phyloP scores from a whole-genome alignment of 306 rosid genomes.

The Vicia faba region DNA sequence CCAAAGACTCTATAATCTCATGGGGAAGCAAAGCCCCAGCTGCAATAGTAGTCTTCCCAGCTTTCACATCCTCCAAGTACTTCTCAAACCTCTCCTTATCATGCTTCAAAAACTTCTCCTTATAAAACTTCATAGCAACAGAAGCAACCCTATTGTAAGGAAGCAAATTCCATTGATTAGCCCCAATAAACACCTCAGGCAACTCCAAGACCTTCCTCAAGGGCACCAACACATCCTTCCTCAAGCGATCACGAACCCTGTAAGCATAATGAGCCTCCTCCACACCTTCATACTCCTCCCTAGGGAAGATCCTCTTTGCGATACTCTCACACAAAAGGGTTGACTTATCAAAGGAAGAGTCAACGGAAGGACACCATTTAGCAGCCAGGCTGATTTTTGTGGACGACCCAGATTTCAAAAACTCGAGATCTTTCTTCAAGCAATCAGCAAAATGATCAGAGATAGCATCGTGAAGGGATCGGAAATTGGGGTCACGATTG shows the following conservation, averaged over 20 bases:
- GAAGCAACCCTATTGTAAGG: conserved; percentile 69
- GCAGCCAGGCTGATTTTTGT: conserved; percentile 62
- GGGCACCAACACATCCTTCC: conserved; percentile 68
- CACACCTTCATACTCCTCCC: conserved; percentile 56
- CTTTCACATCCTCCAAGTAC: conserved; percentile 51
- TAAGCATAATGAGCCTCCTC: conserved; percentile 76
- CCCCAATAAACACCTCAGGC: conserved; percentile 74
- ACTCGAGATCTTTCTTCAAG: conserved; percentile 53
- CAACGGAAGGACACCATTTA: conserved; percentile 83
- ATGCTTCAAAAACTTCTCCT: conserved; percentile 54
- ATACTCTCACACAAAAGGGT: conserved; percentile 67
- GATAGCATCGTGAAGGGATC: conserved; percentile 48
- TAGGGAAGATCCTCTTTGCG: conserved; percentile 60
- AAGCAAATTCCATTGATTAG: conserved; percentile 53
- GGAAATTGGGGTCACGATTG: conserved; percentile 42
- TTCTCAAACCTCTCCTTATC: conserved; percentile 52
- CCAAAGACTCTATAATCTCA: conserved; percentile 46
- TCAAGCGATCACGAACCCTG: conserved; percentile 65
- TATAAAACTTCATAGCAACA: conserved; percentile 62
- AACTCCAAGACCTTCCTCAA: conserved; percentile 61
- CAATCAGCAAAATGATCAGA: conserved; percentile 59
- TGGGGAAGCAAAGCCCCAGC: conserved; percentile 75
- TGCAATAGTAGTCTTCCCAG: conserved; percentile 50
- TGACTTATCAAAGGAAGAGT: conserved; percentile 61
- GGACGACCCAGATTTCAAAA: conserved; percentile 35